Evolutionary conservation across 2,329 filamentous ascomycete genomes (phyloP), one percentile per base, ranked within the genome.

Genomic region (Biscogniauxia mediterranea): DNA sequence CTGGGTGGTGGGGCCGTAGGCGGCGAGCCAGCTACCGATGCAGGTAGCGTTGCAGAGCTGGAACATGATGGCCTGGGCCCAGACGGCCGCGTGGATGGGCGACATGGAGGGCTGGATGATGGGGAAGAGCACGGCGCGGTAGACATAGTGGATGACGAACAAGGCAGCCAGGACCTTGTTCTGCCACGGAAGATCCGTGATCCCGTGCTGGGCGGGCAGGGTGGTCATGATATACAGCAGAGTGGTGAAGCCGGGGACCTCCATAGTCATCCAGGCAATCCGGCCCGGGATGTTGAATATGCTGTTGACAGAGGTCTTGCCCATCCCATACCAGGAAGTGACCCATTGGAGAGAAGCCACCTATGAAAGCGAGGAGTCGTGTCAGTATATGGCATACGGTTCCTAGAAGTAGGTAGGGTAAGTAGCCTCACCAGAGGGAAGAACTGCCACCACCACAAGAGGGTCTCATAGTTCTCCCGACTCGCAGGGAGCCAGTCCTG

Each of bases 51-150:
- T 99, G 74, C 84, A 74, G 66, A 96, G 71, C 75, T 99, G 95
- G 79, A 97, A 98, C 21, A 72, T 49, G 49, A 89, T 65, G 4
- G 89, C 95, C 21, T 80, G 76, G 55, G 79, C 8, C 80, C 89
- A 89, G 66, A 97, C 83, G 26, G 86, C 58, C 1, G 85, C 73
- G 75, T 96, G 91, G 67, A 97, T 91, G 8, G 94, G 94, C 4
- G 93, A 92, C 90, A 99, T 97, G 80, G 89, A 93, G 0, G 94
- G 94, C 65, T 94, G 92, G 66, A 94, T 81, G 61, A 96, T 79
- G 2, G 95, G 94, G 59, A 88, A 90, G 64, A 96, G 77, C 60
- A 98, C 76, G 9, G 95, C 93, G 64, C 95, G 92, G 82, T 99
- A 96, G 72, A 87, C 68, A 81, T 99, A 99, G 79, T 99, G 95